These are phyloP conservation scores for Leucocoprinus leucothites DNA, from an alignment of 768 basidiomycete species.

Conservation along the genomic window DNA sequence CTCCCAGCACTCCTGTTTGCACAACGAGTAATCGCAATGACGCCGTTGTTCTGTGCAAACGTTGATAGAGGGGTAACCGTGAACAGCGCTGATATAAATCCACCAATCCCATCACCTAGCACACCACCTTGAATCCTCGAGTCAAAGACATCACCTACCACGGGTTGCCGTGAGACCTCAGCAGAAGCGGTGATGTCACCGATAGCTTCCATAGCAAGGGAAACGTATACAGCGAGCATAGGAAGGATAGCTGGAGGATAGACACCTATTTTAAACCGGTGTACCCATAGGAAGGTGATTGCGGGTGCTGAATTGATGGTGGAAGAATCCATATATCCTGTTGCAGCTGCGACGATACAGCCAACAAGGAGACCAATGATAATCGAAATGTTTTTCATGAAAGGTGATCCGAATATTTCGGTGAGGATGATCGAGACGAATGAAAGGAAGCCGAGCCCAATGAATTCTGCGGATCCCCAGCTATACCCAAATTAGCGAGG, in stretches of 20 bases:
- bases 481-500: conserved; percentile 23
- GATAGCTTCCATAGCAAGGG: conserved; percentile 79
- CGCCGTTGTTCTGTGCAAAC: conserved; percentile 83
- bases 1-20: conserved; percentile 77
- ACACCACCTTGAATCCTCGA: conserved; percentile 81
- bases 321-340: conserved; percentile 71
- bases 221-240: conserved; percentile 49
- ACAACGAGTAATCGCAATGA: conserved; percentile 82
- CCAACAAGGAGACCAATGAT: conserved; percentile 75
- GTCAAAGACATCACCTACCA: conserved; percentile 77
- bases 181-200: conserved; percentile 83
- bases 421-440: conserved; percentile 75
- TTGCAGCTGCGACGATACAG: conserved; percentile 76
- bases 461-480: conserved; percentile 82
- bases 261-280: conserved; percentile 72
- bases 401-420: conserved; percentile 82
- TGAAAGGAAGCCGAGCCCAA: conserved; percentile 83
- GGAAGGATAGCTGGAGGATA: conserved; percentile 66
- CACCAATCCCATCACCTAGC: conserved; percentile 77
- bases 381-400: conserved; percentile 77
- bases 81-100: conserved; percentile 75
- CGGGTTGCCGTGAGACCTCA: conserved; percentile 74
- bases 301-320: conserved; percentile 65
- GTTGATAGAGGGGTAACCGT: conserved; percentile 79
- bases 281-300: conserved; percentile 84